These are phyloP conservation scores for Oryza nivara DNA, from an alignment of 176 grass and related monocot genomes.

Conservation along the genomic window DNA sequence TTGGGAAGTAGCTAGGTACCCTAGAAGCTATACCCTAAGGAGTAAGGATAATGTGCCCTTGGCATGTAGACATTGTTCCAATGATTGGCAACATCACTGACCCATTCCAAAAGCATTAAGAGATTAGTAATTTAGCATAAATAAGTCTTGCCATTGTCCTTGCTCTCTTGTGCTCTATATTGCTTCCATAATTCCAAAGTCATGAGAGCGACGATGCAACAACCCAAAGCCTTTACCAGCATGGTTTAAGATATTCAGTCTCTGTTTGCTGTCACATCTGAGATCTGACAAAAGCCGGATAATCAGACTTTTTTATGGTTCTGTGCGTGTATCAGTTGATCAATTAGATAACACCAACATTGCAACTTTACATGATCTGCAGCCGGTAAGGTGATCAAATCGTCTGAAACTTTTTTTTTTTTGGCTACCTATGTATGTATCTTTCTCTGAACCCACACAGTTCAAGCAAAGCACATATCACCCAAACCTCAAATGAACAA, in stretches of 20 bases:
- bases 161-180: not conserved
- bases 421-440: slow-evolving; percentile 15
- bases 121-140: not conserved
- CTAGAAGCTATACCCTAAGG: not conserved
- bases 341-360: not conserved
- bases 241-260: not conserved
- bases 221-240: not conserved
- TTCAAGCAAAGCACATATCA: slow-evolving; percentile 22
- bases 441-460: slow-evolving; percentile 4
- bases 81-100: not conserved
- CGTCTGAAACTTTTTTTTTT: not conserved
- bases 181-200: not conserved
- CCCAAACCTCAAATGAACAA: slow-evolving; percentile 23
- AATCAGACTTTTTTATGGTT: not conserved
- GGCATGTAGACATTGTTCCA: not conserved
- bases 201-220: slow-evolving; percentile 1
- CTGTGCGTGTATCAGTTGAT: not conserved
- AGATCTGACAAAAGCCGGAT: not conserved
- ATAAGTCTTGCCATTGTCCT: not conserved
- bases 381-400: slow-evolving; percentile 20
- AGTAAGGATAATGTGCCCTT: not conserved
- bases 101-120: not conserved
- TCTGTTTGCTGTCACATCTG: not conserved
- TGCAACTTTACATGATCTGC: slow-evolving; percentile 15
- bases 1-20: not conserved